Percentiles rank a stretch among this genome's conserved stretches.
Evolutionary conservation across 176 grass and related monocot species (phyloP).

Genomic region (Musa itinerans): DNA sequence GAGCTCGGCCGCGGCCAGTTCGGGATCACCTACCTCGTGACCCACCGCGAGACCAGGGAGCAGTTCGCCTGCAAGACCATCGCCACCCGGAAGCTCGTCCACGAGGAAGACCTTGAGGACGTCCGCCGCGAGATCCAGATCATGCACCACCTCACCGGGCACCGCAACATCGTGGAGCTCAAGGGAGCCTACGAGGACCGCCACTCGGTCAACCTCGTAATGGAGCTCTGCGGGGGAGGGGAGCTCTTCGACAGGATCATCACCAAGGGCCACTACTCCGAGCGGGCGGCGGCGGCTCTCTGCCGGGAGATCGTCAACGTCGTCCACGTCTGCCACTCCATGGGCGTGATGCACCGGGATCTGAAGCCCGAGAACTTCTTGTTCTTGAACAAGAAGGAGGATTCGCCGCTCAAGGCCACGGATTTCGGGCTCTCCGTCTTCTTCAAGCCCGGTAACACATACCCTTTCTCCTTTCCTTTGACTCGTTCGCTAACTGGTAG

Average conservation of each 20-base stretch:
- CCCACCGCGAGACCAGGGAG: constrained; percentile 50
- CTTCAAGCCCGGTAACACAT: constrained; percentile 56
- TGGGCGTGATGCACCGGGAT: constrained; percentile 97
- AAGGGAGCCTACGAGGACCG: constrained; percentile 72
- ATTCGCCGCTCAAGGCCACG: constrained; percentile 88
- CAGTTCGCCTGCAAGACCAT: constrained; percentile 96
- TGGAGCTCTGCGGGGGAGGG: constrained; percentile 92
- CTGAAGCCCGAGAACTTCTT: constrained; percentile 95
- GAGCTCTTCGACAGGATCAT: constrained; percentile 99
- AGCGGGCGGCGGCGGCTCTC: constrained; percentile 67
- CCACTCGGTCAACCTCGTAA: constrained; percentile 86
- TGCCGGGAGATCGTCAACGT: constrained; percentile 87
- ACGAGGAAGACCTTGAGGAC: constrained; percentile 75
- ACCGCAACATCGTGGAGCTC: constrained; percentile 93
- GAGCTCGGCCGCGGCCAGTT: constrained; percentile 87
- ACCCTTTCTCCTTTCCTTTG: background rate
- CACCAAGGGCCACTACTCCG: constrained; percentile 81
- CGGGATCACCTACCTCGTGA: constrained; percentile 90
- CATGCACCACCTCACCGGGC: constrained; percentile 92
- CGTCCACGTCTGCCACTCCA: constrained; percentile 87
- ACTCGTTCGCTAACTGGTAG: background rate
- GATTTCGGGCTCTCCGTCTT: constrained; percentile 93
- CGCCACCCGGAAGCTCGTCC: constrained; percentile 76
- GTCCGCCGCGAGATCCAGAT: constrained; percentile 92
- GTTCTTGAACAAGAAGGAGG: constrained; percentile 68